phyloP scores from a whole-genome alignment of 208 protist genomes.

The Trypanosoma cruzi region DNA sequence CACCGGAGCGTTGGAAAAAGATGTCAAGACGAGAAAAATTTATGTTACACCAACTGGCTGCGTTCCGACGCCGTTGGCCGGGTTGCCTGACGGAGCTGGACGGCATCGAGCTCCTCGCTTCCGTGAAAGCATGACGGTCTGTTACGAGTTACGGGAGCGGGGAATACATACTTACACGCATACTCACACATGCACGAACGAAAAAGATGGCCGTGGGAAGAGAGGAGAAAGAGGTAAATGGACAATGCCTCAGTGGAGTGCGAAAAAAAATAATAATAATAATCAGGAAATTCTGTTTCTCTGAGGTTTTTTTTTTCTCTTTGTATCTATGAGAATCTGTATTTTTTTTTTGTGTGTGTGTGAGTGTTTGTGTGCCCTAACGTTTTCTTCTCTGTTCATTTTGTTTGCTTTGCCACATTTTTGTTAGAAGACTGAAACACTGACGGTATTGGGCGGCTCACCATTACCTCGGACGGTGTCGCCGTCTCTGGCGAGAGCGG shows the following conservation, averaged over 20 bases:
- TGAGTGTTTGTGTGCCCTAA: not conserved
- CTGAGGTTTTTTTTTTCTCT: not conserved
- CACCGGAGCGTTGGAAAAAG: constrained; percentile 39
- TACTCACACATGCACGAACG: not conserved
- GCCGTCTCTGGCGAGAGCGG: not conserved
- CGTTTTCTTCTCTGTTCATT: not conserved
- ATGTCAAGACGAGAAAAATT: constrained; percentile 74
- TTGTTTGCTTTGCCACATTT: not conserved
- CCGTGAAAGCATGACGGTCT: not conserved
- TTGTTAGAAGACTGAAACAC: not conserved
- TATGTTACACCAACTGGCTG: constrained; percentile 39
- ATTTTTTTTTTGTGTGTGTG: not conserved
- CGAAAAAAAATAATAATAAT: not conserved
- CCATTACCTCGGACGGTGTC: too few relatives aligned
- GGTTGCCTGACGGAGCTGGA: constrained; percentile 39
- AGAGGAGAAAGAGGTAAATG: not conserved
- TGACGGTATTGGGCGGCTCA: not conserved
- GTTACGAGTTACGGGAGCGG: not conserved
- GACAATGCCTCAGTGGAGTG: too few relatives aligned
- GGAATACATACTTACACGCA: not conserved
- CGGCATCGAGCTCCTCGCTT: constrained; percentile 34
- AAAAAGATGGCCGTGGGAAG: not conserved
- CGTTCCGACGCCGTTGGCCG: constrained; percentile 44
- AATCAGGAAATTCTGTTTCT: not conserved
- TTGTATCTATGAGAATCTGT: not conserved